phyloP scores from a whole-genome alignment of 768 basidiomycete species.

The Xerocomus spinulosus region DNA sequence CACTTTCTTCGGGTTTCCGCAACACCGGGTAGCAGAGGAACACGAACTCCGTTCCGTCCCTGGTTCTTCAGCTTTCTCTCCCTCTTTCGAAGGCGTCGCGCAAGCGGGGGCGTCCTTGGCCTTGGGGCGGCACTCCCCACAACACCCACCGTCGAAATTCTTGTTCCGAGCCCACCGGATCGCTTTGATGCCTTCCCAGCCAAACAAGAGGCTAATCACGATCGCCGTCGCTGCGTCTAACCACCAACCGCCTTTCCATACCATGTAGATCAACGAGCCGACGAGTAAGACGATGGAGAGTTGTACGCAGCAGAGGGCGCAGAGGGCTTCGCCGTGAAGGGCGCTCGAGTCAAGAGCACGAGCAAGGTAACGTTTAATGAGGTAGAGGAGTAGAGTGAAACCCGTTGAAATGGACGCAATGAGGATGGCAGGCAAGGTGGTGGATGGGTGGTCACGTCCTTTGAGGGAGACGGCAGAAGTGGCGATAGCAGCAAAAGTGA shows the following conservation, averaged over 20 bases:
- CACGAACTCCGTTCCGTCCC: not conserved
- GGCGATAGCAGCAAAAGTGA: conserved; percentile 35
- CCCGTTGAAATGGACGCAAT: conserved; percentile 39
- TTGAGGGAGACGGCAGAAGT: conserved; percentile 35
- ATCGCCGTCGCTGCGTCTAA: conserved; percentile 42
- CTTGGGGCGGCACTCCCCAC: conserved; percentile 11
- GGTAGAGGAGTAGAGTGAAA: conserved; percentile 40
- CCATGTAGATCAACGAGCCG: conserved; percentile 36
- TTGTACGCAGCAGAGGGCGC: conserved; percentile 41
- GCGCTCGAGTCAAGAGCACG: conserved; percentile 40
- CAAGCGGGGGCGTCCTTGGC: not conserved
- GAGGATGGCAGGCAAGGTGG: conserved; percentile 39
- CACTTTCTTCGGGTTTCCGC: not conserved
- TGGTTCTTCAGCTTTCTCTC: not conserved
- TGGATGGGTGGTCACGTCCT: conserved; percentile 34
- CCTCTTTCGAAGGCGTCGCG: not conserved
- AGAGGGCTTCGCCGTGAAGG: conserved; percentile 42
- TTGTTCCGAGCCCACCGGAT: conserved; percentile 34
- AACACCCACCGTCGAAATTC: conserved; percentile 38
- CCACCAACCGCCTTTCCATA: conserved; percentile 49
- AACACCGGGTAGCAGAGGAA: not conserved
- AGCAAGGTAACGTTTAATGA: conserved; percentile 43
- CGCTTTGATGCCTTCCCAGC: conserved; percentile 44
- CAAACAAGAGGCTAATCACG: conserved; percentile 38
- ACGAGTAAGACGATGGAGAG: conserved; percentile 41